A percentile compares a stretch with the other conserved stretches of the same genome.
phyloP scores from a whole-genome alignment of 2,329 filamentous ascomycete species.

The Coniella vitis region DNA sequence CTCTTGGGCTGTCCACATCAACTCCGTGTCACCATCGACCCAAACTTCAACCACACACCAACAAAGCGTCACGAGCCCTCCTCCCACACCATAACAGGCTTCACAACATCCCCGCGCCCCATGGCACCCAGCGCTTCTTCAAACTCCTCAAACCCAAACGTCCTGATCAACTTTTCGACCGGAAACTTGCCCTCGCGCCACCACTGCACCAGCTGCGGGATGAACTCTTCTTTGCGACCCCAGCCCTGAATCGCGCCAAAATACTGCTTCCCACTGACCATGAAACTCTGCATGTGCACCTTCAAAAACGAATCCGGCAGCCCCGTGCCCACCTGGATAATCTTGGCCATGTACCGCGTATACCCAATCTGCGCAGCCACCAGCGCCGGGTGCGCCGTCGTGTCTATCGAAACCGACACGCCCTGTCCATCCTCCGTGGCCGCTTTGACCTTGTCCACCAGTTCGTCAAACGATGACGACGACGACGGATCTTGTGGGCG shows the following conservation, averaged over 20 bases:
- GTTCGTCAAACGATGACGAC: slow-evolving; percentile 22
- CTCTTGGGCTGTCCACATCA: no score
- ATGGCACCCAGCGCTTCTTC: slow-evolving; percentile 15
- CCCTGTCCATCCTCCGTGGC: slow-evolving; percentile 38
- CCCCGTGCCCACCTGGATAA: slow-evolving; percentile 43
- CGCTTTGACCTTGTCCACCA: slow-evolving; percentile 41
- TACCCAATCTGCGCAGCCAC: slow-evolving; percentile 35
- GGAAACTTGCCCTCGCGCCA: slow-evolving; percentile 19
- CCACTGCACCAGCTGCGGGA: slow-evolving; percentile 19
- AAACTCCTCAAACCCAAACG: slow-evolving; percentile 16
- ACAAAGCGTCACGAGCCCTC: no score
- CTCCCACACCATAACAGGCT: slow-evolving; percentile 19
- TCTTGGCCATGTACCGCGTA: slow-evolving; percentile 37
- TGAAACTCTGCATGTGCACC: slow-evolving; percentile 36
- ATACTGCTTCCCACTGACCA: slow-evolving; percentile 40
- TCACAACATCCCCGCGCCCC: slow-evolving; percentile 17
- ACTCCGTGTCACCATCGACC: no score
- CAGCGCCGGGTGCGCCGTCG: slow-evolving; percentile 35
- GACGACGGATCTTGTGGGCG: slow-evolving; percentile 19
- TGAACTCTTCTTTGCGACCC: slow-evolving; percentile 34
- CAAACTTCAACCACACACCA: background rate
- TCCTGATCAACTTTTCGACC: slow-evolving; percentile 17
- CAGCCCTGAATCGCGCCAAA: slow-evolving; percentile 31
- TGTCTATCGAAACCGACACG: slow-evolving; percentile 41
- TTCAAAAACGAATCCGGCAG: slow-evolving; percentile 34